Evolutionary conservation across 1,139 yeast species (phyloP).

Genomic region (Suhomyces kunorum): DNA sequence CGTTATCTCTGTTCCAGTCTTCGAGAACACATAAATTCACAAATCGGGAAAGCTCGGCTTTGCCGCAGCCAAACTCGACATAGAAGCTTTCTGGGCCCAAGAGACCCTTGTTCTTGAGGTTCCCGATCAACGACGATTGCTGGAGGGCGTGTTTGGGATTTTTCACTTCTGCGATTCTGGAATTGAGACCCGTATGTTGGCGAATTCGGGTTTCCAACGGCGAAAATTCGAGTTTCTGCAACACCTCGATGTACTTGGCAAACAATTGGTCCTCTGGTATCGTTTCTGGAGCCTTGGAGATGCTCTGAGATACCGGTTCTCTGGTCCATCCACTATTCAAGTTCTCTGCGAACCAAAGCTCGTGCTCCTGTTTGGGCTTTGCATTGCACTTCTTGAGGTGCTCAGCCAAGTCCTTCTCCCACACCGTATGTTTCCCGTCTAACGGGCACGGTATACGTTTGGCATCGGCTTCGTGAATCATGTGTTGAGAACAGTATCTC

Average conservation of each 20-base stretch:
- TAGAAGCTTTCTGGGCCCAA: conserved; percentile 43
- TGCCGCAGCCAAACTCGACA: conserved; percentile 88
- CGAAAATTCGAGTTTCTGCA: conserved; percentile 20
- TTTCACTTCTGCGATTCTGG: conserved; percentile 47
- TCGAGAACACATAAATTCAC: conserved; percentile 50
- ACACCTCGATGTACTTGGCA: conserved; percentile 24
- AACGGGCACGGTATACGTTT: conserved; percentile 73
- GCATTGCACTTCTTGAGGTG: conserved; percentile 70
- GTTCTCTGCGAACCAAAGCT: conserved; percentile 47
- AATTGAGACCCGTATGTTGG: conserved; percentile 34
- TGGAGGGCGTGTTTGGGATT: conserved; percentile 79
- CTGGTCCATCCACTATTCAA: conserved; percentile 29
- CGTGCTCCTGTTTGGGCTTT: conserved; percentile 30
- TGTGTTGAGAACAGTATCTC: conserved; percentile 66
- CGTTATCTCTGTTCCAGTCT: conserved; percentile 19
- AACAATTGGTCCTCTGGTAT: conserved; percentile 13
- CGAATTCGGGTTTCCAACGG: conserved; percentile 19
- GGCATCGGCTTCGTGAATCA: conserved; percentile 21
- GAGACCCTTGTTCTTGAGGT: conserved; percentile 49
- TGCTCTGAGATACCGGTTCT: conserved; percentile 10
- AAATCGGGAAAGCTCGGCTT: conserved; percentile 78
- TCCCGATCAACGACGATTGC: conserved; percentile 79
- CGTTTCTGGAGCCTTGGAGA: conserved; percentile 21
- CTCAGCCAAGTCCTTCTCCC: conserved; percentile 54
- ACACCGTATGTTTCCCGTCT: conserved; percentile 73